Base-by-base conservation (phyloP, 1,284 basidiomycete species). In the Schizopora paradoxa region DNA sequence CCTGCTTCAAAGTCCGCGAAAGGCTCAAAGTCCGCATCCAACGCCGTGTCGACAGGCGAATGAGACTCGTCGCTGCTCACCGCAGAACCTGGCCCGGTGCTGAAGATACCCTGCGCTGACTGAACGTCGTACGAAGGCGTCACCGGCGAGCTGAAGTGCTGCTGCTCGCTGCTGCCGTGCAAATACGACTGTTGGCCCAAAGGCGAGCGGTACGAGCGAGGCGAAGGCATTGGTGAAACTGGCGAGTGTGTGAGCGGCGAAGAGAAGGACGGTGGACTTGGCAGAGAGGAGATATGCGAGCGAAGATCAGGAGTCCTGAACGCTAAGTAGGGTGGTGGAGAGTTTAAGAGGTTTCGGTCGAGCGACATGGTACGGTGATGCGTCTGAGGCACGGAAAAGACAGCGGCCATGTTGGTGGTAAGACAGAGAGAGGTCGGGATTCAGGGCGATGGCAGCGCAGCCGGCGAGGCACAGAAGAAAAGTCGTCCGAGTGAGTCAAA, bases 21-120 rank as follows among this genome's bases (percentile, higher is more conserved):
- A 32, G n/a, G 41, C 16, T 49, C 48, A 26, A 49, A 49, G 26
- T 49, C 48, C n/a, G 35, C 34, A 43, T 49, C 48, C n/a, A 41
- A 38, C 0, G 48, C 27, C 19, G 43, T 49, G 18, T 49, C 48
- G 8, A 49, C 25, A 6, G 48, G 48, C 5, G 48, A 49, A 14
- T 32, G 43, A n/a, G 48, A 49, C 6, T 49, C 48, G 27, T 49
- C 48, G 33, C 48, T 49, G 31, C 48, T 49, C 19, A 43, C 36
- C 2, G 43, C 28, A 21, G 41, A 44, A 8, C 41, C 47, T 16
- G 41, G 33, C n/a, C 41, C 42, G 23, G 42, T 27, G 6, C 41
- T 39, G 4, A 49, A 38, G 11, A 28, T 28, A 27, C 40, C 41
- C 5, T 41, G 25, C 6, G 42, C 33, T 28, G 33, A 29, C 14